Percentiles rank a stretch among this genome's conserved stretches.
Evolutionary conservation across 192 early-diverging fungal genomes (phyloP).

Genomic region (Phlyctochytrium bullatum): DNA sequence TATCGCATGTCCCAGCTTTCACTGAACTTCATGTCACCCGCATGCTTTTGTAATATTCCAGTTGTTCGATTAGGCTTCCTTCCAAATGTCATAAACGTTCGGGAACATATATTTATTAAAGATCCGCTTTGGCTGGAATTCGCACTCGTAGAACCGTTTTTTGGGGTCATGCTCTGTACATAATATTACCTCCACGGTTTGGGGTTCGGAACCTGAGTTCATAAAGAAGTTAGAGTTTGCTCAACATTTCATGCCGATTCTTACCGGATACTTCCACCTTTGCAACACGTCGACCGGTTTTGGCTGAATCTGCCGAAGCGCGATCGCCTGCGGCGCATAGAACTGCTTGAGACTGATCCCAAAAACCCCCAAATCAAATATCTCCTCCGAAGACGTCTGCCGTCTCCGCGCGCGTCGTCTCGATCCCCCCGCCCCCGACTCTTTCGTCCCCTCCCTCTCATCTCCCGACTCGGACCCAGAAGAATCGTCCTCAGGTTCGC

Average conservation of each 20-base stretch:
- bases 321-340: conserved; percentile 38
- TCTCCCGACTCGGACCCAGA: not conserved
- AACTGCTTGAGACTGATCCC: conserved; percentile 43
- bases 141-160: no score
- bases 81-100: no score
- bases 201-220: conserved; percentile 39
- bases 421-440: no score
- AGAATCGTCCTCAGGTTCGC: conserved; percentile 1
- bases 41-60: no score
- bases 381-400: conserved; percentile 18
- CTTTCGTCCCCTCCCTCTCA: not conserved
- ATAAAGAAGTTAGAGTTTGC: not conserved
- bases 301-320: conserved; percentile 20
- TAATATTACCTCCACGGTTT: conserved; percentile 38
- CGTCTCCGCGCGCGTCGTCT: no score
- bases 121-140: no score
- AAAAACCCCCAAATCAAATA: conserved; percentile 29
- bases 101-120: no score
- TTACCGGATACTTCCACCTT: conserved; percentile 40
- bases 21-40: no score
- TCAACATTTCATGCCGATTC: conserved; percentile 12
- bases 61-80: no score
- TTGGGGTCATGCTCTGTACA: no score
- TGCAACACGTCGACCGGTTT: not conserved
- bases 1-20: no score